Base-by-base conservation (phyloP, 2,329 filamentous ascomycete species). In the Ceratocystis papillata region DNA sequence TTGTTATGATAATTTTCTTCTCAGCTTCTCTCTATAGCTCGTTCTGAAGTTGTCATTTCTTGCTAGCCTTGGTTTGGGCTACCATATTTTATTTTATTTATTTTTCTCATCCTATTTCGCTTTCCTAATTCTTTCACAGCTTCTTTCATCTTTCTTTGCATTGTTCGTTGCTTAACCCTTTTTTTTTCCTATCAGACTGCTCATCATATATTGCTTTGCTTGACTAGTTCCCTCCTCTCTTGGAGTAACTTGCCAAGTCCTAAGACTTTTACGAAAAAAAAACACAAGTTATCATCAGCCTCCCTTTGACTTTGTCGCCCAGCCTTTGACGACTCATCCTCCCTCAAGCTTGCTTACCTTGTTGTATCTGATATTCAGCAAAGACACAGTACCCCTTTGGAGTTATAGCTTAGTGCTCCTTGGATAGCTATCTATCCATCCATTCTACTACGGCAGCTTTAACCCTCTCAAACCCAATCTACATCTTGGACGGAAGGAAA, bases 81-180 rank as follows among this genome's bases (percentile, higher is more conserved):
- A 20, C 22, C 22, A 41, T 46, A 20, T 57, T 64, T 55, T 50
- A 44, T 28, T 53, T 33, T 30, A 20, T 55, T 41, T 44, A 25
- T 55, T 44, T 64, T n/a, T 28, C n/a, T 59, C 33, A 37, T 53
- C 33, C 15, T 33, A 50, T 53, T 25, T 55, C n/a, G 17, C 17
- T 33, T 50, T 57, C 25, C 48, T 48, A 48, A 48, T 44, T 59
- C 25, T 62, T 64, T 64, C 37, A n/a, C 22, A n/a, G 25, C 50
- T 57, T 57, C 22, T 50, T 45, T 65, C 55, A 22, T 64, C 25
- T 15, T 50, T 41, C 37, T 48, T 8, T 45, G n/a, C 41, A 61
- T n/a, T 55, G n/a, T 48, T 20, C 45, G 25, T 20, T 50, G 48
- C n/a, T 10, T 50, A 50, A 50, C 48, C 48, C 15, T 50, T 50